These are phyloP conservation scores for Citrus medica DNA, from an alignment of 345 rosid genomes.

Conservation along the genomic window DNA sequence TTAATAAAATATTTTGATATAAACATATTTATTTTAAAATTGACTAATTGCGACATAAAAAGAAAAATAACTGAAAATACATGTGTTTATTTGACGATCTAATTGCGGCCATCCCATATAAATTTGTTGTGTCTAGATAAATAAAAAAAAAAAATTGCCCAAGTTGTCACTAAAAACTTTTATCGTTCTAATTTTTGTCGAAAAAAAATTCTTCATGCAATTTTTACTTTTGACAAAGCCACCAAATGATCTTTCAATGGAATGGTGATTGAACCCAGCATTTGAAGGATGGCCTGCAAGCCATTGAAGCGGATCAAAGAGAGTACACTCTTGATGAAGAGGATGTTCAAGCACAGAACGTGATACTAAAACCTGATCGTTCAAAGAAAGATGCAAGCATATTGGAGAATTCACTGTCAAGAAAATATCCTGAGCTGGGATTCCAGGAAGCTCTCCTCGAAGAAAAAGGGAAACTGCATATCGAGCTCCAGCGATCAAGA, in stretches of 20 bases:
- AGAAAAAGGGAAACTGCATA: constrained; percentile 33
- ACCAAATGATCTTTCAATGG: neutral
- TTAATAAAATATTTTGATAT: no score
- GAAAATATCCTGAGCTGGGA: constrained; percentile 29
- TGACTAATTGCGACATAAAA: no score
- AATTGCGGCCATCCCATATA: no score
- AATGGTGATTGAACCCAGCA: neutral
- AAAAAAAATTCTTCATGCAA: neutral
- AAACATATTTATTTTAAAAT: no score
- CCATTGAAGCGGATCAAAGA: constrained; percentile 32
- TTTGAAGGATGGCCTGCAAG: constrained; percentile 30
- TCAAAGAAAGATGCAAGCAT: constrained; percentile 28
- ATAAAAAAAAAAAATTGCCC: no score
- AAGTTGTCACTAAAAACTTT: no score
- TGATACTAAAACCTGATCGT: constrained; percentile 27
- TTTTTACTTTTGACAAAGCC: neutral
- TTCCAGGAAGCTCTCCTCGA: constrained; percentile 33
- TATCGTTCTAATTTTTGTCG: no score
- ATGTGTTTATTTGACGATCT: no score
- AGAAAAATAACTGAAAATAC: no score
- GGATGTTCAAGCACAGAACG: constrained; percentile 27
- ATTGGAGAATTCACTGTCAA: constrained; percentile 31
- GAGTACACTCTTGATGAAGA: constrained; percentile 39
- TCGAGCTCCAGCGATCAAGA: constrained; percentile 33
- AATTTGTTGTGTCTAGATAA: no score